Evolutionary conservation across 2,329 filamentous ascomycete species (phyloP).

Genomic region (Paraconiothyrium brasiliense): DNA sequence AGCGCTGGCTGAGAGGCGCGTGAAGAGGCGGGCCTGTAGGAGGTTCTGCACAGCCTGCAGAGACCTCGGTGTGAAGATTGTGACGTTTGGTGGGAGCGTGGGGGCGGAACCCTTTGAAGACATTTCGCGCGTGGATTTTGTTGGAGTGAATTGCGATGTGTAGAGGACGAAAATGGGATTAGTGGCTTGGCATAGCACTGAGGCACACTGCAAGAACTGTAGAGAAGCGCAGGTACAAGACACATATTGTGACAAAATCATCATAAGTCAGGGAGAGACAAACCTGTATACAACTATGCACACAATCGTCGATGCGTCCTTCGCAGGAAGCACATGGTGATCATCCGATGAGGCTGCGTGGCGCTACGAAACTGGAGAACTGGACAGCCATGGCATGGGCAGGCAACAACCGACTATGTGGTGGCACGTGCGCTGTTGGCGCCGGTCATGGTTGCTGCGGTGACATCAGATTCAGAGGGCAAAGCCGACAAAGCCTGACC

Average conservation of each 20-base stretch:
- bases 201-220: too few species aligned
- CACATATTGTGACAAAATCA: too few species aligned
- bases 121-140: neutral
- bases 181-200: constrained; percentile 4
- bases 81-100: constrained; percentile 8
- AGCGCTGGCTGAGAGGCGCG: constrained; percentile 5
- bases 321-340: too few species aligned
- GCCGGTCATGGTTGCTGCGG: constrained; percentile 20
- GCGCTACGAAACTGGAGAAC: neutral
- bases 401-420: neutral
- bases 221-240: neutral
- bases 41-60: neutral
- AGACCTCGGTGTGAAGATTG: neutral
- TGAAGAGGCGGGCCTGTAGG: constrained; percentile 6
- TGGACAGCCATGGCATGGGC: neutral
- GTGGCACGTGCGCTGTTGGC: neutral
- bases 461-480: constrained; percentile 19
- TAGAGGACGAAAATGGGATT: neutral
- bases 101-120: neutral
- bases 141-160: neutral
- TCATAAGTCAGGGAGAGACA: neutral
- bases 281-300: neutral
- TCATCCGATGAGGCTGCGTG: neutral
- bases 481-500: too few species aligned
- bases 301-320: too few species aligned